Evolutionary conservation across 2,329 filamentous ascomycete genomes (phyloP), one percentile per base, ranked within the genome.

Genomic region (Cordyceps farinosa): DNA sequence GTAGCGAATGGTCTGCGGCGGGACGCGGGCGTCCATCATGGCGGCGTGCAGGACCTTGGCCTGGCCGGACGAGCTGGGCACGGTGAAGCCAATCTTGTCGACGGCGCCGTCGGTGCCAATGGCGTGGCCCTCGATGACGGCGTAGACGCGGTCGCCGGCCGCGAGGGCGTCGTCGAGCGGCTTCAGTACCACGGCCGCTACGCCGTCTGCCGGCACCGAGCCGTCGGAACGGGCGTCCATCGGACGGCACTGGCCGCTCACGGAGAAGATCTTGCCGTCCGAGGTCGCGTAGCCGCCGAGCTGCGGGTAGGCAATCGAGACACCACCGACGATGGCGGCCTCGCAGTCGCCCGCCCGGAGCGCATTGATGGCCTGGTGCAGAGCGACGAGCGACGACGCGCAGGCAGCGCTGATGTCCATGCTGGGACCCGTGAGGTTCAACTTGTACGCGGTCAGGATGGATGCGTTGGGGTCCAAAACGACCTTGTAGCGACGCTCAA

Each of bases 211-310:
- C 13, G 67, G 65, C 67, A 38, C 71, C 69, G 15, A 73, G 9
- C 72, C 73, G 38, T 75, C 68, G 9, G 71, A 72, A 64, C 64
- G 22, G 56, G 68, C 47, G 68, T 71, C 47, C 45, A 64, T 48
- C 64, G 80, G 82, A 54, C 76, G 78, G 36, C 78, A 84, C 38
- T 77, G 74, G 1, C 81, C 81, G 0, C 76, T 77, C 47, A 82
- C 78, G 1, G 80, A 82, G 38, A 85, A 76, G 69, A 5, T 72
- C 69, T 17, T 67, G 61, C 64, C 52, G 60, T 30, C 7, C 5
- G 36, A 36, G 15, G 55, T 71, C 68, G 5, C 51, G 30, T 47
- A 54, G 17, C 40, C 2, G 65, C 72, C n/a, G 73, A 77, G 4
- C 62, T 67, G 2, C 62, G 65, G 1, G 64, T 66, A 1, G 66